Base-by-base conservation (phyloP, 2,329 filamentous ascomycete genomes). In the Aspergillus proliferans region DNA sequence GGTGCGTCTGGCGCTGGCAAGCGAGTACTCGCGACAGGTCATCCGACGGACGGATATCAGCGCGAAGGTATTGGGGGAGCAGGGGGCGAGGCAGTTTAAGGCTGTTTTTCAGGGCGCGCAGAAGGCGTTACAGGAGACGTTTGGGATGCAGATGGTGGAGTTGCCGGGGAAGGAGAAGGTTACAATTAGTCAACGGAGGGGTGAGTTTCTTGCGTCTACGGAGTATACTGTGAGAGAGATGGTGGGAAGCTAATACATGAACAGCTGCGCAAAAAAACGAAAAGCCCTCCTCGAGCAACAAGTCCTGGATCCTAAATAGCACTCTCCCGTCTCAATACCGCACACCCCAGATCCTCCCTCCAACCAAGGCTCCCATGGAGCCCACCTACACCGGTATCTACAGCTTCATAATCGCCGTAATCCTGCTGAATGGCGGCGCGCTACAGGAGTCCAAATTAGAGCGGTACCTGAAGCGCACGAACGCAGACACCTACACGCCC, bases 131-230 rank as follows among this genome's bases (percentile, higher is more conserved):
- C 75, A 78, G 43, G 72, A 73, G 2, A 78, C 84, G 1, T 97
- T 95, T 70, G 93, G 93, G n/a, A 95, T 97, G 90, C 80, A 91
- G 66, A 80, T 98, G 77, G 77, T 82, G 3, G 91, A 96, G 70
- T 76, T 97, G 45, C 90, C 93, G 0, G 76, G 80, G 1, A 81
- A 80, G 61, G 92, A 96, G 62, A 94, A 90, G 68, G 79, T 87
- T 44, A 89, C 89, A 0, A 71, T 95, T 30, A 83, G 83, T 51
- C 87, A 95, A 64, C 82, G 88, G 59, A 84, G 87, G 76, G 87
- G 86, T 84, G 71, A 52, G 72, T 62, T 47, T 34, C 51, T 14
- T 38, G 46, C 18, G 8, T 34, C 28, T 38, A 34, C 5, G 10
- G 10, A 30, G 4, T 30, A 30, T 12, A 10, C 26, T 30, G 26